Evolutionary conservation across 768 basidiomycete species (phyloP), one percentile per base, ranked within the genome.

Genomic region (Hebeloma cylindrosporum): DNA sequence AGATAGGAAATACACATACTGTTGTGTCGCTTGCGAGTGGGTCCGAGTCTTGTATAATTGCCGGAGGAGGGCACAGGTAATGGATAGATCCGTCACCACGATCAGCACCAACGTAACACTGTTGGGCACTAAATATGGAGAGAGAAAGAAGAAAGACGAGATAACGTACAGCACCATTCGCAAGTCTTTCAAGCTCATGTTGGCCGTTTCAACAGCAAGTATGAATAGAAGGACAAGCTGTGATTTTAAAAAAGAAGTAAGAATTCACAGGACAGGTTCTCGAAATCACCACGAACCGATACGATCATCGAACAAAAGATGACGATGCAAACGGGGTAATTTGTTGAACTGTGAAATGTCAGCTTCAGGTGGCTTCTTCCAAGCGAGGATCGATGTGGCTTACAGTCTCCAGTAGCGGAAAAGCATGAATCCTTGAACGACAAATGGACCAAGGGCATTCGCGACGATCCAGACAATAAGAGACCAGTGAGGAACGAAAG

Each of bases 351-450:
- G 17, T 13, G n/a, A n/a, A n/a, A n/a, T n/a, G n/a, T 20, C 1
- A 18, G 23, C 20, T 26, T 5, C 8, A n/a, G 23, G 14, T 14
- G 11, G n/a, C 14, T 3, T 11, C 4, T n/a, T n/a, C 11, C 10
- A 14, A 7, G 8, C 18, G 9, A 33, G 1, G 3, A 10, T 30
- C 14, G 21, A 16, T n/a, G 4, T n/a, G 30, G 38, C 50, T 40
- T 21, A 47, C 50, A 52, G 27, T 36, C 16, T 47, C 42, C 41
- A 52, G 26, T 52, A 47, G 14, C 50, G 23, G 21, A 43, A 43
- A 13, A 47, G 31, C 31, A 52, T 42, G 37, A 47, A 52, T 2
- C 30, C 17, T 37, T 52, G 50, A 20, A 52, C 45, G 9, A 47
- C 41, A 23, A 44, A 28, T 5, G 45, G 29, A 10, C 26, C 21